Conservation (phyloP, 331 rosid genomes). For the Prunus yedoensis region DNA sequence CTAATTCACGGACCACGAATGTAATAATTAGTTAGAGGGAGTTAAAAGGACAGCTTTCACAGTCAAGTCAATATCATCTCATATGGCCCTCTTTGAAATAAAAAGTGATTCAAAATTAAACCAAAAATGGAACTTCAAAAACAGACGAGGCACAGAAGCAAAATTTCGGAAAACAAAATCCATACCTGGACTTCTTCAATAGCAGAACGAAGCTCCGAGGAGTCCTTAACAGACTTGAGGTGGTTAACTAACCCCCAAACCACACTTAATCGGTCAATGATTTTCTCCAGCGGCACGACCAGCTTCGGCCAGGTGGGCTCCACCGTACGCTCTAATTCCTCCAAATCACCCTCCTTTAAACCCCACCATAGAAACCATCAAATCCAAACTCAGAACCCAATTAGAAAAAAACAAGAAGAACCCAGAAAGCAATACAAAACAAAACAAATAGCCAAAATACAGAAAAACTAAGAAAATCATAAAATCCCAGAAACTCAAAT, state of each 20-base stretch:
- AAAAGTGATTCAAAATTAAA: neutral
- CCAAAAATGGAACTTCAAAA: neutral
- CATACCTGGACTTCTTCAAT: conserved; percentile 93
- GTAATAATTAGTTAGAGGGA: neutral
- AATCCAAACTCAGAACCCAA: neutral
- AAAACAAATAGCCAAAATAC: neutral
- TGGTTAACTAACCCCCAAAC: conserved; percentile 93
- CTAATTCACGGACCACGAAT: no score
- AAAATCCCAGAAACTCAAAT: neutral
- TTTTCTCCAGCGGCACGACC: conserved; percentile 94
- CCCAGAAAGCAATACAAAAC: conserved; percentile 10
- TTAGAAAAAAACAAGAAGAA: neutral
- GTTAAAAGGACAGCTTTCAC: neutral
- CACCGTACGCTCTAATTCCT: conserved; percentile 70
- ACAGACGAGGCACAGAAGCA: neutral
- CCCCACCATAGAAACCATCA: conserved; percentile 17
- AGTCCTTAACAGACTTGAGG: conserved; percentile 89
- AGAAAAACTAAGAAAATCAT: neutral
- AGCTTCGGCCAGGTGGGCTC: conserved; percentile 90
- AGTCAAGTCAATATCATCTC: neutral
- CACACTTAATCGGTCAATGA: conserved; percentile 62
- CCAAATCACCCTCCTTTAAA: conserved; percentile 70
- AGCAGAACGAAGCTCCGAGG: conserved; percentile 82
- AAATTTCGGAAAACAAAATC: neutral
- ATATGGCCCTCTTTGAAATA: neutral